phyloP scores from a whole-genome alignment of 768 basidiomycete genomes.

The Boletellus emodensis region DNA sequence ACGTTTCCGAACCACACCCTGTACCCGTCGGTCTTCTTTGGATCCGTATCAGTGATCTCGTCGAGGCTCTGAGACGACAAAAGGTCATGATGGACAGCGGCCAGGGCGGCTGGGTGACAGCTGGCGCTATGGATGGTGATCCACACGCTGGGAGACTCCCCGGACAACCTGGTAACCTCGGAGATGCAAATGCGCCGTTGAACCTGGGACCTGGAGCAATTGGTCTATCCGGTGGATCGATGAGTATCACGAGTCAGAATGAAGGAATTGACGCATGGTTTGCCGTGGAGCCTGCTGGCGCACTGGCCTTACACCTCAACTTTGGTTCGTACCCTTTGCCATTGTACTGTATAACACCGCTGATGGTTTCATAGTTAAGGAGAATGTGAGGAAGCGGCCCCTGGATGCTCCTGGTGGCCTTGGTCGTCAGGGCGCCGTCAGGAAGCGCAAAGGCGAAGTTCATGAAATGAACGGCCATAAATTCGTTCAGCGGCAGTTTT shows the following conservation, averaged over 20 bases:
- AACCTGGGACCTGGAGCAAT: conserved; percentile 31
- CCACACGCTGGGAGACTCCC: conserved; percentile 44
- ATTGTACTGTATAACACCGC: not conserved
- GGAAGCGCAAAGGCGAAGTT: conserved; percentile 96
- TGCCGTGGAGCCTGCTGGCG: conserved; percentile 95
- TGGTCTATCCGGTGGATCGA: conserved; percentile 29
- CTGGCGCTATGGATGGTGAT: conserved; percentile 79
- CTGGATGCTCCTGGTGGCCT: conserved; percentile 87
- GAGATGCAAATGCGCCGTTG: conserved; percentile 42
- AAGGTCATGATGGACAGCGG: conserved; percentile 84
- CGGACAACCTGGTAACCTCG: conserved; percentile 46
- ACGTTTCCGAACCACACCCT: conserved; percentile 72
- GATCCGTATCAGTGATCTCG: conserved; percentile 90
- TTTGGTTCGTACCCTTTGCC: conserved; percentile 63
- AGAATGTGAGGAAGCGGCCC: conserved; percentile 95
- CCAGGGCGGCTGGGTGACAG: conserved; percentile 95
- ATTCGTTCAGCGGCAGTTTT: conserved; percentile 96
- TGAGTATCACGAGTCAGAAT: conserved; percentile 20
- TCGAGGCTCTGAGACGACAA: conserved; percentile 88
- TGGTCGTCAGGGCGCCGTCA: conserved; percentile 95
- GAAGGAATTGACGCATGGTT: conserved; percentile 98
- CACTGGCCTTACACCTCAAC: conserved; percentile 80
- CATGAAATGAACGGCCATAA: conserved; percentile 99
- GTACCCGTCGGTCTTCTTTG: conserved; percentile 93
- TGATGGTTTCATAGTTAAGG: conserved; percentile 68